phyloP scores from a whole-genome alignment of 768 basidiomycete species.

The Suillus placidus region DNA sequence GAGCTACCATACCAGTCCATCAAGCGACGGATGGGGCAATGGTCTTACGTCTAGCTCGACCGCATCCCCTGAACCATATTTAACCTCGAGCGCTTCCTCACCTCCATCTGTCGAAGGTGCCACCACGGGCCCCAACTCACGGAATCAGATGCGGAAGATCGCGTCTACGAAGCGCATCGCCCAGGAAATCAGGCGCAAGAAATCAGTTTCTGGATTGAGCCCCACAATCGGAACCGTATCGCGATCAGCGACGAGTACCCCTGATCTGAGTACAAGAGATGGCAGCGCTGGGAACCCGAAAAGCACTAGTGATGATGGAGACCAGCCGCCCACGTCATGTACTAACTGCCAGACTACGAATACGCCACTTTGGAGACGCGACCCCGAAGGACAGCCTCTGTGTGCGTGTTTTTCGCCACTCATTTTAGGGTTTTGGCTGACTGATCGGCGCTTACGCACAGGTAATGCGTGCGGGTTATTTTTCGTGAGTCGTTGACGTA shows the following conservation, averaged over 20 bases:
- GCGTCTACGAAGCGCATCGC: conserved; percentile 63
- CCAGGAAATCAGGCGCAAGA: conserved; percentile 59
- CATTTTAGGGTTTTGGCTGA: conserved; percentile 9
- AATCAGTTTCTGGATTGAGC: conserved; percentile 36
- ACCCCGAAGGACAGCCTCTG: conserved; percentile 90
- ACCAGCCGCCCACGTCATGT: conserved; percentile 78
- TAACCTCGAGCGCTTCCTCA: conserved; percentile 69
- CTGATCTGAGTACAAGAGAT: conserved; percentile 50
- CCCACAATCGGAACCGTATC: conserved; percentile 34
- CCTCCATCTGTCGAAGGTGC: conserved; percentile 67
- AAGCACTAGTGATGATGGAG: conserved; percentile 62
- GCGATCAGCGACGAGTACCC: conserved; percentile 67
- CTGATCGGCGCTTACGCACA: conserved; percentile 31
- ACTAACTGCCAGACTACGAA: conserved; percentile 96
- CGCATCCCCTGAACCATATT: conserved; percentile 77
- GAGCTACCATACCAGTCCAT: conserved; percentile 73
- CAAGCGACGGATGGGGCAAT: conserved; percentile 81
- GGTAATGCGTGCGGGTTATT: conserved; percentile 94
- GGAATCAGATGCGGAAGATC: conserved; percentile 56
- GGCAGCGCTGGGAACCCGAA: conserved; percentile 36
- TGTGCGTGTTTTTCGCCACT: conserved; percentile 52
- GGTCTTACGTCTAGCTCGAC: conserved; percentile 66
- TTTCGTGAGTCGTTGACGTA: conserved; percentile 62
- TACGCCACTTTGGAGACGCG: conserved; percentile 90
- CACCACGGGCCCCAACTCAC: conserved; percentile 30